A percentile compares a stretch with the other conserved stretches of the same genome.
These are phyloP conservation scores for Kodamaea derodonti DNA, from an alignment of 1,139 yeast species.

Conservation along the genomic window DNA sequence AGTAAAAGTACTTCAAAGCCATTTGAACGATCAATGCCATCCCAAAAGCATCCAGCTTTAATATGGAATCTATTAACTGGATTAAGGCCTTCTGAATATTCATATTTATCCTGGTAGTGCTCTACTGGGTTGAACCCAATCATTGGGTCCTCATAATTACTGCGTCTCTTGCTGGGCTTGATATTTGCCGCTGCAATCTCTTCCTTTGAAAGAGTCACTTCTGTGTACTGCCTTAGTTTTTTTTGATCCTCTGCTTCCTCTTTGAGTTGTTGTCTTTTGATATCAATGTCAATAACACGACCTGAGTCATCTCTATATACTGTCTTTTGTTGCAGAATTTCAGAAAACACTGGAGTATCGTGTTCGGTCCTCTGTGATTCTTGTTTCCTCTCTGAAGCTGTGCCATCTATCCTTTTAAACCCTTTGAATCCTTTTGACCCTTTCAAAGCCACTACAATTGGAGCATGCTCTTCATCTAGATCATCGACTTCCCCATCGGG, in stretches of 20 bases:
- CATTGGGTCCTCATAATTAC: constrained; percentile 68
- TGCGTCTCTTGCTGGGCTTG: constrained; percentile 14
- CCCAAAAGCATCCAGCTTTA: constrained; percentile 84
- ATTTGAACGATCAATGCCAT: constrained; percentile 85
- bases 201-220: constrained; percentile 42
- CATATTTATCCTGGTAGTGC: constrained; percentile 3
- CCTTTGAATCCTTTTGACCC: constrained; percentile 22
- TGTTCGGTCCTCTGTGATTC: not conserved
- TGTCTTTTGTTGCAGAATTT: constrained; percentile 26
- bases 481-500: constrained; percentile 16
- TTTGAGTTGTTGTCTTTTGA: constrained; percentile 22
- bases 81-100: constrained; percentile 44
- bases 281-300: constrained; percentile 40
- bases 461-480: constrained; percentile 23
- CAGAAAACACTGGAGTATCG: not conserved
- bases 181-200: constrained; percentile 4
- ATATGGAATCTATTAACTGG: constrained; percentile 74
- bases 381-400: constrained; percentile 4
- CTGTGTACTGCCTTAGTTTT: constrained; percentile 29
- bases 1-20: constrained; percentile 79
- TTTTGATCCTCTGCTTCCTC: constrained; percentile 24
- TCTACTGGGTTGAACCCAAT: constrained; percentile 42
- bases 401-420: constrained; percentile 37
- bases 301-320: constrained; percentile 63
- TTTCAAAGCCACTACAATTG: constrained; percentile 18